These are phyloP conservation scores for Lachancea waltii DNA, from an alignment of 805 yeast species.

Conservation along the genomic window DNA sequence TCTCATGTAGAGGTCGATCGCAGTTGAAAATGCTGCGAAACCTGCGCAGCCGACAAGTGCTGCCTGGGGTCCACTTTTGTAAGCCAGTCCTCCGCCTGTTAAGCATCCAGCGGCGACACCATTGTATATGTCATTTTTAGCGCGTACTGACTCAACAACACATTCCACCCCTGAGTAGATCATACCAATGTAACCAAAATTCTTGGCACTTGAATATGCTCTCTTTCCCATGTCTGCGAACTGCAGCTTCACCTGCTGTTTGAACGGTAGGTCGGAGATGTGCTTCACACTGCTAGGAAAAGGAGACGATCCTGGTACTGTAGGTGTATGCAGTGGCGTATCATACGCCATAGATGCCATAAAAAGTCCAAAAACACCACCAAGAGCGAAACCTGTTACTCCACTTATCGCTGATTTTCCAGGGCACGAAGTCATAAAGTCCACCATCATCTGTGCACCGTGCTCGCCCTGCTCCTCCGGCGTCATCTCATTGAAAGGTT, in stretches of 20 bases:
- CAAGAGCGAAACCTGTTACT: constrained; percentile 87
- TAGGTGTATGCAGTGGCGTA: constrained; percentile 33
- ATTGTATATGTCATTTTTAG: constrained; percentile 86
- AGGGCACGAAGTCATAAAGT: constrained; percentile 87
- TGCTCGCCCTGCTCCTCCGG: constrained; percentile 90
- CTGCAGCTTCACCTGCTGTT: constrained; percentile 87
- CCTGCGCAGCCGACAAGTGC: constrained; percentile 93
- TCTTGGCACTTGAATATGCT: constrained; percentile 84
- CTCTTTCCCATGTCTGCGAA: constrained; percentile 88
- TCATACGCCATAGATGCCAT: constrained; percentile 65
- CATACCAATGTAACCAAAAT: constrained; percentile 89
- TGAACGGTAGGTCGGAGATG: constrained; percentile 79
- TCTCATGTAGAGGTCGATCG: constrained; percentile 78
- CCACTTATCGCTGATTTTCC: constrained; percentile 91
- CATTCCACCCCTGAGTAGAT: constrained; percentile 92
- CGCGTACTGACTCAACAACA: constrained; percentile 75
- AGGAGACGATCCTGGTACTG: constrained; percentile 14
- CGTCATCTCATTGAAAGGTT: constrained; percentile 62
- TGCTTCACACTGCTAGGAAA: constrained; percentile 36
- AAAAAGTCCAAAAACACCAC: constrained; percentile 92
- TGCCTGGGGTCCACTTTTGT: constrained; percentile 90
- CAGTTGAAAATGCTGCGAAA: constrained; percentile 90
- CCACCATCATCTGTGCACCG: constrained; percentile 79
- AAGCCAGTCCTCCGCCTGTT: constrained; percentile 93
- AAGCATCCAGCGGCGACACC: constrained; percentile 92